Percentiles rank a stretch among this genome's conserved stretches.
These are phyloP conservation scores for Xylaria sp. DNA, from an alignment of 2,329 filamentous ascomycete species.

Conservation along the genomic window DNA sequence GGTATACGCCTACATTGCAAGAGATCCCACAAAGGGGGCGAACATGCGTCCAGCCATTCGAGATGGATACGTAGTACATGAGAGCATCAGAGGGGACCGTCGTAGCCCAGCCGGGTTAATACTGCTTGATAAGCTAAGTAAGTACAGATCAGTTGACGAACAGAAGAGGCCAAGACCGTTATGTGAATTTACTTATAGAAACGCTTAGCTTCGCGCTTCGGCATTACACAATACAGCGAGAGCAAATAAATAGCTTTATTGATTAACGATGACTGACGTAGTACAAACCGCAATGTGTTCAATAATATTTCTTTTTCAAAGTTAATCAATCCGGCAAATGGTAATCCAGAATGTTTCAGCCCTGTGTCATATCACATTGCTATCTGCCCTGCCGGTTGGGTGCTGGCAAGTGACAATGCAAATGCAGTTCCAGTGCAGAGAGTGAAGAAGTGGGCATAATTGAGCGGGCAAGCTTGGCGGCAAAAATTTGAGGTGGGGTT, in stretches of 20 bases:
- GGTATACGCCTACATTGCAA: neutral
- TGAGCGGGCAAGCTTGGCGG: slow-evolving; percentile 2
- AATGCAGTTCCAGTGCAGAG: too few relatives aligned
- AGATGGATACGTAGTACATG: neutral
- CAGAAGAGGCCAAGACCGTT: slow-evolving; percentile 11
- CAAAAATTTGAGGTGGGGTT: slow-evolving; percentile 24
- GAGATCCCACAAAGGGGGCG: neutral
- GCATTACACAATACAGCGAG: slow-evolving; percentile 20
- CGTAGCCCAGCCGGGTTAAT: neutral
- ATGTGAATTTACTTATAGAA: neutral
- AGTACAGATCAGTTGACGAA: neutral
- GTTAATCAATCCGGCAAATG: neutral
- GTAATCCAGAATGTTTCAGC: neutral
- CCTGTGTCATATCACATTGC: neutral
- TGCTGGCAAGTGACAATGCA: neutral
- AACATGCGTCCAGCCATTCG: neutral
- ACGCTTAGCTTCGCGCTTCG: slow-evolving; percentile 32
- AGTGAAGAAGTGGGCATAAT: neutral
- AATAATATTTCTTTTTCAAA: too few relatives aligned
- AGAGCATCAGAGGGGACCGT: neutral
- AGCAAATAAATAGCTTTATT: neutral
- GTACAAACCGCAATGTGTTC: neutral
- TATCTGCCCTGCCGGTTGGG: neutral
- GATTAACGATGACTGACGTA: neutral
- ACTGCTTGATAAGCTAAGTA: neutral